Conservation (phyloP, 1,284 basidiomycete species). For the Microbotryum violaceum region DNA sequence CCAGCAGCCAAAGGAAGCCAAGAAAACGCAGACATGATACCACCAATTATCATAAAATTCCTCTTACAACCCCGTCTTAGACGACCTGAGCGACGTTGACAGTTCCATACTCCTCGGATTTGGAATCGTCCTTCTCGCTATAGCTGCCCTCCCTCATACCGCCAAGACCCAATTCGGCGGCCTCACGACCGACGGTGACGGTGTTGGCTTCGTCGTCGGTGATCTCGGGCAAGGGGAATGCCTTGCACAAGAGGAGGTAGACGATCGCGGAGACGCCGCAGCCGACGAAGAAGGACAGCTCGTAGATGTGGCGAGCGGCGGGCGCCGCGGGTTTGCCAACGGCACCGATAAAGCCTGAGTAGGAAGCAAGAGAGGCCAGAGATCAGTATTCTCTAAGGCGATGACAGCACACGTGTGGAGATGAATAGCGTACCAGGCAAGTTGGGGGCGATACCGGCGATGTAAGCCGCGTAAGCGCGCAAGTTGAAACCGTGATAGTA, state of each 20-base stretch:
- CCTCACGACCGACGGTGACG: neutral
- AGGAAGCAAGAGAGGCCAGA: constrained; percentile 34
- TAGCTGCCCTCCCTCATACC: too few species aligned
- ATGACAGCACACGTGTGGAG: neutral
- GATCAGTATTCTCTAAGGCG: constrained; percentile 15
- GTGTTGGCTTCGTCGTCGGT: constrained; percentile 13
- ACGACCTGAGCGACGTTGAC: too few species aligned
- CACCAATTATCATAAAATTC: too few species aligned
- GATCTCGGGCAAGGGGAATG: constrained; percentile 13
- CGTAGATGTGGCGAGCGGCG: constrained; percentile 53
- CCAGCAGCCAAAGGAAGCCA: too few species aligned
- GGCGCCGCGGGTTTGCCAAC: constrained; percentile 55
- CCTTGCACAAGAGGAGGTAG: constrained; percentile 54
- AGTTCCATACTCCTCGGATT: too few species aligned
- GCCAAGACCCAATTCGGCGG: too few species aligned
- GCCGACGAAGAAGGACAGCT: constrained; percentile 43
- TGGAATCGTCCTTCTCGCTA: too few species aligned
- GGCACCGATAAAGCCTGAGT: constrained; percentile 36
- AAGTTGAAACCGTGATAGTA: constrained; percentile 70
- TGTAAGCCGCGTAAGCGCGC: constrained; percentile 50
- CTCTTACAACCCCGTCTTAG: too few species aligned
- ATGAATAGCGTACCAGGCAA: constrained; percentile 45
- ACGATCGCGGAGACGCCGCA: constrained; percentile 59
- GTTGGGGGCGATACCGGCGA: constrained; percentile 71
- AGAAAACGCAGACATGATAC: too few species aligned